Conservation (phyloP, 164 flowering plant species). For the Piper longum region DNA sequence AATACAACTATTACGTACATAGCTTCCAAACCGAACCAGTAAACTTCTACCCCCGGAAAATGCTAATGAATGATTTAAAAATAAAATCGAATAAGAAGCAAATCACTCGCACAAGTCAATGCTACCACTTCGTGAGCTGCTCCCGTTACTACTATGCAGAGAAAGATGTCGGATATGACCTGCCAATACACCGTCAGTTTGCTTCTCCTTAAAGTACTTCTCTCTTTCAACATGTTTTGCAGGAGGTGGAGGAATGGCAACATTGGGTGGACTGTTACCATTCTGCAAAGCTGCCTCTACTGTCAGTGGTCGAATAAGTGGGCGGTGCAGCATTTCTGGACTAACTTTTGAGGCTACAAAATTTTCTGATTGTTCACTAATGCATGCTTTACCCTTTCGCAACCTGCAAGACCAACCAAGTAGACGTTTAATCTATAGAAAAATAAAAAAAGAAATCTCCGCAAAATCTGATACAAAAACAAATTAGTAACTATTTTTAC, state of each 20-base stretch:
- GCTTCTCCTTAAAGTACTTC: constrained; percentile 67
- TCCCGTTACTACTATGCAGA: constrained; percentile 53
- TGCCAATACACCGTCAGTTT: constrained; percentile 34
- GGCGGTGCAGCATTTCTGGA: constrained; percentile 51
- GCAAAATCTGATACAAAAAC: too few relatives aligned
- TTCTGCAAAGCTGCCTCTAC: constrained; percentile 19
- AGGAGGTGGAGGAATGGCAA: constrained; percentile 85
- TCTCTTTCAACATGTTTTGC: constrained; percentile 76
- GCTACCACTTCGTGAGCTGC: constrained; percentile 70
- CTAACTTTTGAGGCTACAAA: constrained; percentile 29
- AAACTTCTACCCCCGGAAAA: neutral
- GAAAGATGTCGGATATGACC: constrained; percentile 56
- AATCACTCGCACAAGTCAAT: constrained; percentile 44
- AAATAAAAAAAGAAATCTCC: too few relatives aligned
- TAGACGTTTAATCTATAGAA: neutral
- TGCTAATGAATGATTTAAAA: neutral
- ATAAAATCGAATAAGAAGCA: neutral
- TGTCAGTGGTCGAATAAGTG: constrained; percentile 52
- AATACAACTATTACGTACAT: neutral
- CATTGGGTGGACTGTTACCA: constrained; percentile 6
- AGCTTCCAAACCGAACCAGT: neutral
- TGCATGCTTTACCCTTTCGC: constrained; percentile 84
- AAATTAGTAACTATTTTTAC: too few relatives aligned
- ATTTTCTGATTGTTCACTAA: constrained; percentile 28
- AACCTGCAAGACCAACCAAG: constrained; percentile 25